phyloP scores from a whole-genome alignment of 352 stramenopile species.

The Elongisporangium prolatum region DNA sequence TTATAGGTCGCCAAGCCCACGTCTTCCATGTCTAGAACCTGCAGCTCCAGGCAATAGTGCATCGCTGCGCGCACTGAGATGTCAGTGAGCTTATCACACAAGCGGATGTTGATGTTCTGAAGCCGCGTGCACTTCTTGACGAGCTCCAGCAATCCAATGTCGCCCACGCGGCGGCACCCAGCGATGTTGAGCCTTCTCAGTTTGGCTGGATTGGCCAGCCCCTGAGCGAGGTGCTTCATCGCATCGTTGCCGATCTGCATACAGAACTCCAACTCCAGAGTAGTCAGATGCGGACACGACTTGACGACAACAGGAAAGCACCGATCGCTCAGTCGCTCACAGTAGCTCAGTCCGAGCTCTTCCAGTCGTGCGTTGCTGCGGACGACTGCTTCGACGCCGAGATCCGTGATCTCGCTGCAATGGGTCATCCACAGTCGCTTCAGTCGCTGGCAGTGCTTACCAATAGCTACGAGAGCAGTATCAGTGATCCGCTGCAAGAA shows the following conservation, averaged over 20 bases:
- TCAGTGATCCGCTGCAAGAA: constrained; percentile 67
- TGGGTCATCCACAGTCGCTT: constrained; percentile 40
- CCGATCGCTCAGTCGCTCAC: constrained; percentile 60
- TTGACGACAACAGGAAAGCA: constrained; percentile 49
- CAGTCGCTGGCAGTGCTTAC: constrained; percentile 47
- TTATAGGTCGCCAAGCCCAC: constrained; percentile 57
- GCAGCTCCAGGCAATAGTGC: constrained; percentile 82
- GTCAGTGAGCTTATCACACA: constrained; percentile 85
- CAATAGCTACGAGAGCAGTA: constrained; percentile 32
- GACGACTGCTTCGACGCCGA: constrained; percentile 68
- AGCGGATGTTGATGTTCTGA: constrained; percentile 64
- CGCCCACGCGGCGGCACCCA: constrained; percentile 70
- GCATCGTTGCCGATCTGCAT: constrained; percentile 50
- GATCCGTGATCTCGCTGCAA: constrained; percentile 74
- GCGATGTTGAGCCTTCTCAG: constrained; percentile 69
- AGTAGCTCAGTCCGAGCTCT: constrained; percentile 57
- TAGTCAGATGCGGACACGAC: constrained; percentile 31
- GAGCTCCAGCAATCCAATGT: constrained; percentile 75
- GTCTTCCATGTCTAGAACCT: constrained; percentile 81
- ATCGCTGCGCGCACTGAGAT: constrained; percentile 59
- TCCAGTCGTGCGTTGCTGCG: constrained; percentile 41
- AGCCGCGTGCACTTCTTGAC: constrained; percentile 54
- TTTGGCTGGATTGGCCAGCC: constrained; percentile 33
- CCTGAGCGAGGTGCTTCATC: constrained; percentile 50
- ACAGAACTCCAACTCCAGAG: constrained; percentile 58